These are phyloP conservation scores for Funneliformis caledonium DNA, from an alignment of 371 early-diverging fungal species.

Conservation along the genomic window DNA sequence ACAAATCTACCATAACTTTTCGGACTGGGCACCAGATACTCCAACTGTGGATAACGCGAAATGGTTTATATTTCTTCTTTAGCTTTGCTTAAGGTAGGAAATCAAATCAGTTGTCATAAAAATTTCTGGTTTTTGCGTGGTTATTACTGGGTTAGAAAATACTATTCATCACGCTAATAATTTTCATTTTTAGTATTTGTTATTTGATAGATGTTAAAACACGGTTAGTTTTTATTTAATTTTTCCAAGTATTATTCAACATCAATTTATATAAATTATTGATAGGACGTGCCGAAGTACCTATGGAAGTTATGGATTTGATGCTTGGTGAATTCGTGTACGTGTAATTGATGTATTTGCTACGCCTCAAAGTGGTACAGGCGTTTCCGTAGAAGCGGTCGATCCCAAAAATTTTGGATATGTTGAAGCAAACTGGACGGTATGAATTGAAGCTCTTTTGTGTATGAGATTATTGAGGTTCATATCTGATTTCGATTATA, in stretches of 20 bases:
- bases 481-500: constrained; percentile 41
- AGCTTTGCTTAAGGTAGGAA: constrained; percentile 94
- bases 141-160: not conserved
- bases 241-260: not conserved
- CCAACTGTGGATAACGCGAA: constrained; percentile 98
- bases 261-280: constrained; percentile 26
- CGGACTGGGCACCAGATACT: constrained; percentile 70
- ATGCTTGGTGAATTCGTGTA: constrained; percentile 99
- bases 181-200: not conserved
- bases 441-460: constrained; percentile 43
- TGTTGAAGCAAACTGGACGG: constrained; percentile 99
- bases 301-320: constrained; percentile 99
- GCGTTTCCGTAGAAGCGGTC: constrained; percentile 99
- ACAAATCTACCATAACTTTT: constrained; percentile 48
- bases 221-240: constrained; percentile 60
- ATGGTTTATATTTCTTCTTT: constrained; percentile 99
- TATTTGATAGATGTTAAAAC: constrained; percentile 82
- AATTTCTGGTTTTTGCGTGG: not conserved
- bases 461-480: not conserved
- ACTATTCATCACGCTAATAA: not conserved
- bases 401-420: constrained; percentile 99
- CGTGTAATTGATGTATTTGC: constrained; percentile 99
- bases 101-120: not conserved
- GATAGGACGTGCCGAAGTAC: constrained; percentile 98
- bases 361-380: constrained; percentile 99